Evolutionary conservation across 2,329 filamentous ascomycete genomes (phyloP).

Genomic region (Sclerotinia sclerotiorum): DNA sequence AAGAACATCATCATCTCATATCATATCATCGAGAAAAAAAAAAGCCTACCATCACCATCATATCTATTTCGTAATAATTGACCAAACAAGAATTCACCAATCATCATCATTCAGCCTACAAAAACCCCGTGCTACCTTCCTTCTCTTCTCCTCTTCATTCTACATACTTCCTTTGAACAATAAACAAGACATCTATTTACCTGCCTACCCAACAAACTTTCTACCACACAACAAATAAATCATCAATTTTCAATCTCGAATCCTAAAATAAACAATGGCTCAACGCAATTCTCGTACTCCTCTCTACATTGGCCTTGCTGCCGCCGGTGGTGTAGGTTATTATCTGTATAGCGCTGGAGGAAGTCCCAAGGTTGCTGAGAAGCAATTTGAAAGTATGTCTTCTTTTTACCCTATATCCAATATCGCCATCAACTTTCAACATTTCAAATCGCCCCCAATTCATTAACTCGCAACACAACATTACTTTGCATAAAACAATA

Average conservation of each 20-base stretch:
- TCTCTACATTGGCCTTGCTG: conserved; percentile 57
- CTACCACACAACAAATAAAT: neutral
- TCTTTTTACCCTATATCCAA: neutral
- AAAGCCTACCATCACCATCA: neutral
- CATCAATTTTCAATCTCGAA: conserved; percentile 13
- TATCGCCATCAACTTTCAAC: neutral
- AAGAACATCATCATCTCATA: conserved; percentile 4
- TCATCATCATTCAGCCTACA: neutral
- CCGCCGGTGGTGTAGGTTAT: conserved; percentile 73
- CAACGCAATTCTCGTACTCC: conserved; percentile 43
- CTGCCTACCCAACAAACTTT: neutral
- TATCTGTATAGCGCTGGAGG: conserved; percentile 90
- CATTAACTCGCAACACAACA: no score
- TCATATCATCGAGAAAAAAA: conserved; percentile 10
- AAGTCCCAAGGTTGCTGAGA: conserved; percentile 76
- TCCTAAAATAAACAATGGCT: conserved; percentile 35
- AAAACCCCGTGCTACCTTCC: neutral
- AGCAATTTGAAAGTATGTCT: conserved; percentile 76
- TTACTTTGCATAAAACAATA: neutral
- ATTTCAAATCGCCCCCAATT: neutral
- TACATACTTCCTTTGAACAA: conserved; percentile 7
- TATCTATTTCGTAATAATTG: conserved; percentile 1
- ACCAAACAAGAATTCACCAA: conserved; percentile 10
- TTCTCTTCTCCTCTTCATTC: neutral
- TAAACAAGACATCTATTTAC: neutral